Evolutionary conservation across 352 stramenopile species (phyloP), one percentile per base, ranked within the genome.

Genomic region (Phytopythium boreale): DNA sequence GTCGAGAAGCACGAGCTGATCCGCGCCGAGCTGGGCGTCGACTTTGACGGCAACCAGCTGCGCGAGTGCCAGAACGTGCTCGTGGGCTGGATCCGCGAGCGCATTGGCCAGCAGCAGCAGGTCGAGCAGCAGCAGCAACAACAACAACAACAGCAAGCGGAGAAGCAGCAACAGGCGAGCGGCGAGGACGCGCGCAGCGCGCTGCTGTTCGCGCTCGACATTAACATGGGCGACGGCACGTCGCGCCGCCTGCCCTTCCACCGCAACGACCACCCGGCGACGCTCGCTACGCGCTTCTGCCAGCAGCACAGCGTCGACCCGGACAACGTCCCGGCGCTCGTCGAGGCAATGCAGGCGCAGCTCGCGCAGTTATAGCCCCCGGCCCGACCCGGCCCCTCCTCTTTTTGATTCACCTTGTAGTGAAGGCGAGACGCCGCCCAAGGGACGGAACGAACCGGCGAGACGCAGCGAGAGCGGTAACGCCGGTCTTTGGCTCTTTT

Each of bases 161-260:
- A 37, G 12, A 41, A 62, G 51, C 53, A 55, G 11, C 27, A 19
- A 4, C 56, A 50, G 36, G 14, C 14, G 56, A 50, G 5, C 27
- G 49, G 49, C 17, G 56, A 51, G 22, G 61, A 72, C 44, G 46
- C 65, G 17, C 65, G 70, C 65, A 66, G 74, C 8, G 62, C 76
- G 1, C 34, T 86, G 37, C 69, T 92, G n/a, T 78, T 92, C 52
- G 87, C 83, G 24, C 63, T 94, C 20, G 83, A 94, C 55, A 84
- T 94, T 52, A 74, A 88, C 56, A 76, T 92, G 52, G 74, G 75
- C 26, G 74, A 82, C 43, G 73, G 74, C 20, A 72, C 71, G 3
- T 79, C 67, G 24, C 72, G 69, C 46, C 61, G 80, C 39, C 53
- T 94, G 50, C 64, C 69, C 7, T 68, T 89, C 36, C 67, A 90